phyloP scores from a whole-genome alignment of 805 yeast genomes.

The Yamadazyma phyllophila region DNA sequence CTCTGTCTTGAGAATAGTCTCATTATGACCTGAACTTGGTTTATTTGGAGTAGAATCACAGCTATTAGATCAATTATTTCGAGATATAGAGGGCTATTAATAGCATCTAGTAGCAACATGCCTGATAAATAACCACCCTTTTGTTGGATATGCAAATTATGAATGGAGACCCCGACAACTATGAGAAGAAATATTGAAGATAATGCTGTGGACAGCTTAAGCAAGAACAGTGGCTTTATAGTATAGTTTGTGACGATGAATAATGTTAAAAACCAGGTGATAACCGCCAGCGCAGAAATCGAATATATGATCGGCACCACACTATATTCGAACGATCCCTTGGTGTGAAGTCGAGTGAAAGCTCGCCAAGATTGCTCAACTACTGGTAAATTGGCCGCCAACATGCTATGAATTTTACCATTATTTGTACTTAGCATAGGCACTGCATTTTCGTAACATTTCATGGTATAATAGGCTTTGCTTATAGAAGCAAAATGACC shows the following conservation, averaged over 20 bases:
- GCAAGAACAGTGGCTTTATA: slow-evolving; percentile 54
- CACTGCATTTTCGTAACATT: slow-evolving; percentile 27
- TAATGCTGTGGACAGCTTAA: slow-evolving; percentile 49
- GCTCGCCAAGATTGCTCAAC: slow-evolving; percentile 48
- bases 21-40: slow-evolving; percentile 72
- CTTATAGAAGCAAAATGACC: slow-evolving; percentile 22
- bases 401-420: slow-evolving; percentile 28
- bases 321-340: slow-evolving; percentile 51
- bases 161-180: slow-evolving; percentile 47
- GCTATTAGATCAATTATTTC: slow-evolving; percentile 58
- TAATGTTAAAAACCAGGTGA: slow-evolving; percentile 60
- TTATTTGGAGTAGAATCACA: slow-evolving; percentile 55
- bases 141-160: slow-evolving; percentile 48
- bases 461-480: slow-evolving; percentile 27
- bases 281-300: slow-evolving; percentile 61
- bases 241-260: slow-evolving; percentile 65
- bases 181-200: slow-evolving; percentile 56
- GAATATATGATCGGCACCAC: slow-evolving; percentile 63
- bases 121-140: slow-evolving; percentile 42
- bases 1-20: slow-evolving; percentile 63
- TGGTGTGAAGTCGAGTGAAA: slow-evolving; percentile 31
- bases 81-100: slow-evolving; percentile 46
- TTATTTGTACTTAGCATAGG: slow-evolving; percentile 41
- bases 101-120: slow-evolving; percentile 38
- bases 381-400: slow-evolving; percentile 39